Evolutionary conservation across 2,329 filamentous ascomycete genomes (phyloP).

Genomic region (Talaromyces albobiverticillius): DNA sequence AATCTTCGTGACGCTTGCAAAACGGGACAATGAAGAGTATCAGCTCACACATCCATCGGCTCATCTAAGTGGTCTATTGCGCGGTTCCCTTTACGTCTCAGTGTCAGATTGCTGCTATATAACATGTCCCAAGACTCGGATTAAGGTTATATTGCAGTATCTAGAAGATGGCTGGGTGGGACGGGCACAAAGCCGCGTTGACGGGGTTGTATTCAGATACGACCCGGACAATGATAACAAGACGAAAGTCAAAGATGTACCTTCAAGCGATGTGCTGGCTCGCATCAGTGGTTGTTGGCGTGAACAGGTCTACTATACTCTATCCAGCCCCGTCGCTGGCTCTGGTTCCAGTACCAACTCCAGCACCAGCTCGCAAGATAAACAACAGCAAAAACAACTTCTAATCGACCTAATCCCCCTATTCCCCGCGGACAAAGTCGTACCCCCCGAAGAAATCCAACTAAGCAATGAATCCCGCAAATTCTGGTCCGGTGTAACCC

Average conservation of each 20-base stretch:
- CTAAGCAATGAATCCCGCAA: slow-evolving; percentile 84
- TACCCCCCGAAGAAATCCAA: slow-evolving; percentile 75
- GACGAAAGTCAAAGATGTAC: slow-evolving; percentile 77
- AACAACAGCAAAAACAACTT: slow-evolving; percentile 54
- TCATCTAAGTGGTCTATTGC: slow-evolving; percentile 80
- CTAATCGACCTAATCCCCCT: slow-evolving; percentile 89
- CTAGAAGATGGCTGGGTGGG: slow-evolving; percentile 93
- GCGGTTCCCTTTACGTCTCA: slow-evolving; percentile 83
- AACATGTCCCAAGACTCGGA: slow-evolving; percentile 81
- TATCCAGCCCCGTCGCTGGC: slow-evolving; percentile 31
- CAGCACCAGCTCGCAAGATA: background rate
- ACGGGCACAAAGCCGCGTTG: slow-evolving; percentile 83
- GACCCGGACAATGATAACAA: slow-evolving; percentile 82
- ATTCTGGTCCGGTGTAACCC: slow-evolving; percentile 84
- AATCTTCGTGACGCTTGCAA: slow-evolving; percentile 86
- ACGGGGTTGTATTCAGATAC: slow-evolving; percentile 87
- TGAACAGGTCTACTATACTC: slow-evolving; percentile 62
- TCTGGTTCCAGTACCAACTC: slow-evolving; percentile 10
- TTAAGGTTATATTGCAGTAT: slow-evolving; percentile 92
- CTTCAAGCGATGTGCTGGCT: slow-evolving; percentile 78
- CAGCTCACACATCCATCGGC: slow-evolving; percentile 94
- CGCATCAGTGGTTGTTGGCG: slow-evolving; percentile 86
- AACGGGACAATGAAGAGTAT: slow-evolving; percentile 82
- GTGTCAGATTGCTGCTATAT: slow-evolving; percentile 88
- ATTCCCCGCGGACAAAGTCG: slow-evolving; percentile 70